A percentile compares a stretch with the other conserved stretches of the same genome.
Conservation (phyloP, 441 rosid species). For the Jatropha multifida region DNA sequence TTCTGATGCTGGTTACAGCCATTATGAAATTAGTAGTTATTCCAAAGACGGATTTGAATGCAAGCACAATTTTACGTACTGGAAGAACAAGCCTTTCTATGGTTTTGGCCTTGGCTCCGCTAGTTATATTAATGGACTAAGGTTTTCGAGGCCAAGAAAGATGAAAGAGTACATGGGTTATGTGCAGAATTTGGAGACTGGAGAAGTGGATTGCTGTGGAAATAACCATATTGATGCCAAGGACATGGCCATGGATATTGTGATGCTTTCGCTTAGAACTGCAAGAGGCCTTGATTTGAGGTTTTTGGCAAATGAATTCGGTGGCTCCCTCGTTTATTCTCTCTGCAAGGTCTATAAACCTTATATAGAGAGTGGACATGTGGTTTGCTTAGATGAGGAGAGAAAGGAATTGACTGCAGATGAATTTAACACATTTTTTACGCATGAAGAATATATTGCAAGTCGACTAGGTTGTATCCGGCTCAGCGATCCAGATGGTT, state of each 20-base stretch:
- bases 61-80: slow-evolving; percentile 79
- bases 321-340: slow-evolving; percentile 47
- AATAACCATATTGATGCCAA: slow-evolving; percentile 41
- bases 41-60: slow-evolving; percentile 65
- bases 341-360: slow-evolving; percentile 66
- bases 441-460: slow-evolving; percentile 34
- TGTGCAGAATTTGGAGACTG: slow-evolving; percentile 64
- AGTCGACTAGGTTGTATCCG: slow-evolving; percentile 51
- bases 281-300: slow-evolving; percentile 72
- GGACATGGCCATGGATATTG: slow-evolving; percentile 72
- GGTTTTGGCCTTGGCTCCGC: slow-evolving; percentile 95
- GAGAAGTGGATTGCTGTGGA: slow-evolving; percentile 33
- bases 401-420: slow-evolving; percentile 43
- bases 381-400: slow-evolving; percentile 62
- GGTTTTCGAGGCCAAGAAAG: slow-evolving; percentile 88
- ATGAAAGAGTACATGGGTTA: slow-evolving; percentile 64
- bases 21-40: slow-evolving; percentile 90
- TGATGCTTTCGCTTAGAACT: slow-evolving; percentile 93
- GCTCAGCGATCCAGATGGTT: slow-evolving; percentile 91
- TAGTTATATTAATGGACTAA: slow-evolving; percentile 72
- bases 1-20: slow-evolving; percentile 58
- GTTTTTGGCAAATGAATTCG: slow-evolving; percentile 62
- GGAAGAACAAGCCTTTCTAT: slow-evolving; percentile 84
- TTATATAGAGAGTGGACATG: slow-evolving; percentile 70
- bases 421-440: slow-evolving; percentile 36